Evolutionary conservation across 1,139 yeast genomes (phyloP), one percentile per base, ranked within the genome.

Genomic region (Nakaseomyces nivariensis): DNA sequence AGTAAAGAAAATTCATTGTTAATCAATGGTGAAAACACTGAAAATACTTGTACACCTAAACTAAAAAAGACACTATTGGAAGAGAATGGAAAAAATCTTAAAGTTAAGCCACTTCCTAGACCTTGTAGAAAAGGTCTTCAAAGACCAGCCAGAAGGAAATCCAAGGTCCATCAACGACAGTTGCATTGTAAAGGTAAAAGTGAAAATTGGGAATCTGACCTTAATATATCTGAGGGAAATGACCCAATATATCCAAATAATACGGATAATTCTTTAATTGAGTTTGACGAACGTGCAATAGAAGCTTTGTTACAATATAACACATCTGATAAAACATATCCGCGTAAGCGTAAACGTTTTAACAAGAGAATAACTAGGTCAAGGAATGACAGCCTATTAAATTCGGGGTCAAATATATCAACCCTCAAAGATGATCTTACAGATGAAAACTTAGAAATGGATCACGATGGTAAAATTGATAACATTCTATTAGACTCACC

Each of bases 61-160:
- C 7, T 38, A 11, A 38, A 38, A 13, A 38, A 25, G 13, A 25
- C 42, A 4, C 24, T 25, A 13, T 38, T 38, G 13, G 42, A 38
- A 4, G 42, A 25, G 13, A 38, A 38, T 38, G 31, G 31, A 24
- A 29, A 38, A 25, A 38, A 38, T 4, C 7, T 25, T 10, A 38
- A 38, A 11, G 42, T 38, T 5, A 38, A 38, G 25, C 42, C 42
- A 24, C 31, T 38, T 5, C 42, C 42, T 6, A 7, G 42, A 11
- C 42, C 42, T 25, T 38, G 42, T n/a, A 38, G 42, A 26, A 38
- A 38, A 38, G 31, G 42, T 24, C 42, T 6, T 10, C 42, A 38
- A 38, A 24, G 42, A 25, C 42, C 42, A 25, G 42, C 31, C 5
- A 38, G 25, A 10, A 24, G 42, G 31, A 38, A 38, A 38, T 38